These are phyloP conservation scores for Phytophthora tubulina DNA, from an alignment of 352 stramenopile genomes.

Conservation along the genomic window DNA sequence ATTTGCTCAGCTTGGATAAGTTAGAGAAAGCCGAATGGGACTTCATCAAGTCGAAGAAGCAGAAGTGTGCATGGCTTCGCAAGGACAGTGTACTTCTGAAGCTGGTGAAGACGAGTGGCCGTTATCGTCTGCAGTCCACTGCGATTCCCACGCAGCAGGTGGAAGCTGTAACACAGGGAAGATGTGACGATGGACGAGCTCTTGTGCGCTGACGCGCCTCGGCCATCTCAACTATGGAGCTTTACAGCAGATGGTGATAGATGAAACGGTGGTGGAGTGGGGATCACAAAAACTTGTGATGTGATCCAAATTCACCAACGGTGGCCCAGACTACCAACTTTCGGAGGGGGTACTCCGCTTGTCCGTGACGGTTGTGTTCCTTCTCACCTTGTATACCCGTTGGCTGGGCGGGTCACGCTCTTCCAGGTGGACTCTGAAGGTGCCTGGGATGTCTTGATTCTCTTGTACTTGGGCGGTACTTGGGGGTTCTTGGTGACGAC, in stretches of 20 bases:
- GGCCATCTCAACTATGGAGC: slow-evolving; percentile 16
- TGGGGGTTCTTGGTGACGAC: no score
- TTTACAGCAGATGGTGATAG: slow-evolving; percentile 16
- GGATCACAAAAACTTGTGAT: no score
- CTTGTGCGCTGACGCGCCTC: slow-evolving; percentile 17
- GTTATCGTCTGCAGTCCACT: slow-evolving; percentile 10
- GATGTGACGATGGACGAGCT: background rate
- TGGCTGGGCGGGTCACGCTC: no score
- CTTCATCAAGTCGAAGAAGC: background rate
- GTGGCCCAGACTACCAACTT: no score
- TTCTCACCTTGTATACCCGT: no score
- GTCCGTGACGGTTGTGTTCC: no score
- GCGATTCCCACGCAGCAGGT: background rate
- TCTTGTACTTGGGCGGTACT: no score
- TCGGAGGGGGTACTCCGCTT: no score
- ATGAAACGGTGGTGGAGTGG: background rate
- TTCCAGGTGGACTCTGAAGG: no score
- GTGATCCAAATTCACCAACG: no score
- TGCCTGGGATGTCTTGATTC: no score
- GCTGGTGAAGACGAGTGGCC: slow-evolving; percentile 10
- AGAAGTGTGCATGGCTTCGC: slow-evolving; percentile 13
- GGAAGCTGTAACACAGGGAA: background rate
- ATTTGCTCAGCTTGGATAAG: slow-evolving; percentile 15
- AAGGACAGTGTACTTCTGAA: slow-evolving; percentile 5
- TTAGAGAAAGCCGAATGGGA: slow-evolving; percentile 16